A percentile compares a stretch with the other conserved stretches of the same genome.
Conservation (phyloP, 148 eudicot genomes). For the Vaccinium vitisidaea region DNA sequence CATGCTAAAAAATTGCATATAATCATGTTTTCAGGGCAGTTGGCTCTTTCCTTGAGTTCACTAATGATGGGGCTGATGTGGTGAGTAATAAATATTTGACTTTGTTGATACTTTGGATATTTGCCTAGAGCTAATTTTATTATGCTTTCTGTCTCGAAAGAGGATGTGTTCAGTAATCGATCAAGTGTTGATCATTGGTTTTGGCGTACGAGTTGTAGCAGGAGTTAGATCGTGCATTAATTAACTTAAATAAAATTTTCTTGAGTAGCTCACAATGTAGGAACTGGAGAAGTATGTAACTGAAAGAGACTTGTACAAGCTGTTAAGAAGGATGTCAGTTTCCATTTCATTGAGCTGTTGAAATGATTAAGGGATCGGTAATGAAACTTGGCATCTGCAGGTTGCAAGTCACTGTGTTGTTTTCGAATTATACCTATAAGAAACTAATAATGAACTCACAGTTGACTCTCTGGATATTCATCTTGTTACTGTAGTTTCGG, state of each 20-base stretch:
- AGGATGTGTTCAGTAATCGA: background rate
- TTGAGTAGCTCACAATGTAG: background rate
- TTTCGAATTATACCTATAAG: background rate
- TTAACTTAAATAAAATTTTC: background rate
- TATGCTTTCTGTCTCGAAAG: background rate
- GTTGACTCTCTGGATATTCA: background rate
- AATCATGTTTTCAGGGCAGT: conserved; percentile 66
- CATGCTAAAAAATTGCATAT: conserved; percentile 13
- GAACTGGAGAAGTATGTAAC: background rate
- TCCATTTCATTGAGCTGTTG: background rate
- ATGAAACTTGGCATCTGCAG: background rate
- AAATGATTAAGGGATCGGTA: background rate
- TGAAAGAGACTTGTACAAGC: background rate
- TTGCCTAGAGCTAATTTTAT: background rate
- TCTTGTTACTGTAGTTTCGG: background rate
- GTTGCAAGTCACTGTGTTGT: background rate
- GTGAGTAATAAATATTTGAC: conserved; percentile 37
- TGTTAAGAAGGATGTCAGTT: background rate
- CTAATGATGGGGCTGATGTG: conserved; percentile 83
- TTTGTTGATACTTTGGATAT: conserved; percentile 5
- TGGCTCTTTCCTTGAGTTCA: conserved; percentile 94
- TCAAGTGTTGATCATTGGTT: background rate
- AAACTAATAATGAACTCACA: background rate
- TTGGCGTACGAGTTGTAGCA: background rate
- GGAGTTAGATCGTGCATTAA: background rate